Evolutionary conservation across 2,329 filamentous ascomycete genomes (phyloP).

Genomic region (Epichloe hybrida): DNA sequence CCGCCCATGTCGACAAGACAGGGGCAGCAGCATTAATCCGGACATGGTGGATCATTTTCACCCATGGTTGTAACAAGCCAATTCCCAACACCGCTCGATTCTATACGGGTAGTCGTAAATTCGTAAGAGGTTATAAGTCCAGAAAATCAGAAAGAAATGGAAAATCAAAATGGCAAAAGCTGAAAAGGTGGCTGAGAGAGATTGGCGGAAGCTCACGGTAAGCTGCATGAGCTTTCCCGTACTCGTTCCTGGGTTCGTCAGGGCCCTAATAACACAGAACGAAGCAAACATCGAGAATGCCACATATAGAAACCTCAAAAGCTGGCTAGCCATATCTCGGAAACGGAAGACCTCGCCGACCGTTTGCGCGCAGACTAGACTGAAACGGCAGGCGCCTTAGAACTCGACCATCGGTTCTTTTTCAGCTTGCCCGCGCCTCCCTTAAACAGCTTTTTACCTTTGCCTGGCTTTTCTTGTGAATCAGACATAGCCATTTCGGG

Average conservation of each 20-base stretch:
- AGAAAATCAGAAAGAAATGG: neutral
- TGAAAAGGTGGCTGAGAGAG: too few relatives aligned
- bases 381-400: slow-evolving; percentile 9
- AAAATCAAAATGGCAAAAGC: neutral
- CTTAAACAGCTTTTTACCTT: slow-evolving; percentile 20
- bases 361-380: neutral
- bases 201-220: too few relatives aligned
- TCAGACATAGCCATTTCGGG: slow-evolving; percentile 11
- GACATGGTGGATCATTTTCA: neutral
- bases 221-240: too few relatives aligned
- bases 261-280: neutral
- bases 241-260: too few relatives aligned
- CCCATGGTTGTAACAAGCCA: neutral
- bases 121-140: slow-evolving; percentile 2
- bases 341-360: neutral
- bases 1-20: neutral
- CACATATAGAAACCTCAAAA: neutral
- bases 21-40: neutral
- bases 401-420: slow-evolving; percentile 13
- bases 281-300: neutral
- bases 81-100: slow-evolving; percentile 1
- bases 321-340: neutral
- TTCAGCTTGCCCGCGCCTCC: slow-evolving; percentile 10
- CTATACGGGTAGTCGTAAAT: neutral
- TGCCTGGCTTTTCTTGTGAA: slow-evolving; percentile 8